Evolutionary conservation across 768 basidiomycete genomes (phyloP).

Genomic region (Pleurotus cornucopiae): DNA sequence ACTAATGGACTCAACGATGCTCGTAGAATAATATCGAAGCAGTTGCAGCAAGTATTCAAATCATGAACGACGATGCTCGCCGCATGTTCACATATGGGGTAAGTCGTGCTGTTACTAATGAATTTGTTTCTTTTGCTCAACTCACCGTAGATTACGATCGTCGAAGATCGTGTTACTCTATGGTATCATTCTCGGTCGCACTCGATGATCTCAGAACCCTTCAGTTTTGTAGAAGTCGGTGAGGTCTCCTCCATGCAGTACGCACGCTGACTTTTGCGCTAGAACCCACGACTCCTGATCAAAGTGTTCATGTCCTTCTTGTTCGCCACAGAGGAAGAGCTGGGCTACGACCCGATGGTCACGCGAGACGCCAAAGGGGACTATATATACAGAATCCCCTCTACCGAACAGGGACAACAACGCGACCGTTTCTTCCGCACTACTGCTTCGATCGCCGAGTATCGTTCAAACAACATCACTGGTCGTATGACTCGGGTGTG

Average conservation of each 20-base stretch:
- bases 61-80: no score
- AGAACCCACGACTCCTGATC: constrained; percentile 14
- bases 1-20: no score
- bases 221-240: constrained; percentile 9
- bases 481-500: neutral
- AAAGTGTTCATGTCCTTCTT: constrained; percentile 15
- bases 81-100: constrained; percentile 20
- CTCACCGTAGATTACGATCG: constrained; percentile 13
- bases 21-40: no score
- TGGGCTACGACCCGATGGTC: constrained; percentile 13
- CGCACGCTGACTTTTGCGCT: neutral
- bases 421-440: neutral
- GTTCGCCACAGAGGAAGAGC: constrained; percentile 13
- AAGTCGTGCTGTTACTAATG: neutral
- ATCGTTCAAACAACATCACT: no score
- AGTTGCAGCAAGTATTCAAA: no score
- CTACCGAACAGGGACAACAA: no score
- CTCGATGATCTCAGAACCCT: constrained; percentile 10
- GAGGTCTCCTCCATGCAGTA: neutral
- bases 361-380: neutral
- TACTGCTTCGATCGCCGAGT: no score
- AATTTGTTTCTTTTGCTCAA: neutral
- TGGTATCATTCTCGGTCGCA: constrained; percentile 19
- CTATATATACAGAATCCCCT: no score
- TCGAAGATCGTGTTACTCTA: constrained; percentile 9